A percentile compares a stretch with the other conserved stretches of the same genome.
phyloP scores from a whole-genome alignment of 176 grass and related monocot species.

The Zea luxurians region DNA sequence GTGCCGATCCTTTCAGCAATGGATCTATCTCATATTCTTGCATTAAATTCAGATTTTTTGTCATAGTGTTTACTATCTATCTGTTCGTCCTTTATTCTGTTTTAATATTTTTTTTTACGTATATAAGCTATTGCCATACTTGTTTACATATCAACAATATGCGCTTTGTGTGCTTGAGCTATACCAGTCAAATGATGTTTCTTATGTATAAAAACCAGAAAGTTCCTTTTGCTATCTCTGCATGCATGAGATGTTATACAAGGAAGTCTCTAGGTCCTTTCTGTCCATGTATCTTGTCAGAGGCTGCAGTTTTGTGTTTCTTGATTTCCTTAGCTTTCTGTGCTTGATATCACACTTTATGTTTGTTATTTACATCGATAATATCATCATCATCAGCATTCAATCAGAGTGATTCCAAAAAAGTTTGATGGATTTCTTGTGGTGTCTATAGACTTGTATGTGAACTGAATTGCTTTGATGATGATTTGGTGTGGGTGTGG shows the following conservation, averaged over 20 bases:
- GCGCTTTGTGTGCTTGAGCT: constrained; percentile 4
- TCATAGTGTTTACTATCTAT: constrained; percentile 8
- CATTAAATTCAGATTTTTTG: background rate
- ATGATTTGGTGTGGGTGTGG: background rate
- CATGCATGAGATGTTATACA: background rate
- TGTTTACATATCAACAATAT: constrained; percentile 26
- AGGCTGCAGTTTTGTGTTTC: background rate
- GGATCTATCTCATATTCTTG: constrained; percentile 25
- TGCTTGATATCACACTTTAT: constrained; percentile 17
- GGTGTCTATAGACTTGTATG: background rate
- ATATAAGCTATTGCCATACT: background rate
- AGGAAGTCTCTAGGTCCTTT: constrained; percentile 14
- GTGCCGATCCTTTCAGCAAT: constrained; percentile 41
- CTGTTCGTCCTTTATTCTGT: constrained; percentile 7
- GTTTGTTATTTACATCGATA: background rate
- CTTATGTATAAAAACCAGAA: background rate
- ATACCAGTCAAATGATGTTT: constrained; percentile 23
- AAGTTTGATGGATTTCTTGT: constrained; percentile 19
- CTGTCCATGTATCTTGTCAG: constrained; percentile 1
- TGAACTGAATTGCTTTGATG: constrained; percentile 27
- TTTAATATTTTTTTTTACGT: background rate
- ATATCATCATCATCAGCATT: background rate
- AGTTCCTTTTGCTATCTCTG: background rate
- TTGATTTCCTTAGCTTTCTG: background rate
- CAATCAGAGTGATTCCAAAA: constrained; percentile 8